Evolutionary conservation across 805 yeast species (phyloP), one percentile per base, ranked within the genome.

Genomic region (Candida ascalaphidarum): DNA sequence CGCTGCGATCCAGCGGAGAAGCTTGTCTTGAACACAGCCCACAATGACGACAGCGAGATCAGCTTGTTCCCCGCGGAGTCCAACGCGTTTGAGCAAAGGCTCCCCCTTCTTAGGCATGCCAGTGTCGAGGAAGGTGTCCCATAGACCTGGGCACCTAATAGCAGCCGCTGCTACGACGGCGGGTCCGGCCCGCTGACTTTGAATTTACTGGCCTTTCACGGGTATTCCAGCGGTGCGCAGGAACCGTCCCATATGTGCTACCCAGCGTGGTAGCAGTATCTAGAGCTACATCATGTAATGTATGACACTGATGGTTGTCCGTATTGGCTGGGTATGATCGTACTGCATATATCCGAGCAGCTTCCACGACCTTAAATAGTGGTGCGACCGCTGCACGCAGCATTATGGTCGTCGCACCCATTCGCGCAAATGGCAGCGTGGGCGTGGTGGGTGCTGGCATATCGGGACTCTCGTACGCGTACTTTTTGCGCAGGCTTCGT

Each of bases 391-490:
- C 12, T n/a, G 18, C 17, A n/a, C 11, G 13, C 10, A 12, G 6
- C 3, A 9, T 15, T 7, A 46, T 48, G 51, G 23, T 40, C 6
- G 17, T 47, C 10, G 25, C 31, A 8, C 29, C 29, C 18, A 23
- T 53, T 8, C 53, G 55, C 2, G 34, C 24, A 2, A 50, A 51
- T 27, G 63, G 73, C 1, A 51, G 52, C 13, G 76, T 86, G 2
- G 86, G 81, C 1, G 81, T 88, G 0, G 46, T 86, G 1, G 98
- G 98, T 0, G 79, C 82, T 1, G 98, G 98, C 1, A 71, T 89
- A 2, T 81, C 95, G 0, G 96, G 96, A 0, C 60, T 92, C 3
- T 61, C 85, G 2, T 81, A 71, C 45, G 72, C 81, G 1, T 81
- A 78, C 43, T 81, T 79, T 43, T 58, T 86, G 10, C 61, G 67